phyloP scores from a whole-genome alignment of 768 basidiomycete genomes.

The Termitomyces sp. region DNA sequence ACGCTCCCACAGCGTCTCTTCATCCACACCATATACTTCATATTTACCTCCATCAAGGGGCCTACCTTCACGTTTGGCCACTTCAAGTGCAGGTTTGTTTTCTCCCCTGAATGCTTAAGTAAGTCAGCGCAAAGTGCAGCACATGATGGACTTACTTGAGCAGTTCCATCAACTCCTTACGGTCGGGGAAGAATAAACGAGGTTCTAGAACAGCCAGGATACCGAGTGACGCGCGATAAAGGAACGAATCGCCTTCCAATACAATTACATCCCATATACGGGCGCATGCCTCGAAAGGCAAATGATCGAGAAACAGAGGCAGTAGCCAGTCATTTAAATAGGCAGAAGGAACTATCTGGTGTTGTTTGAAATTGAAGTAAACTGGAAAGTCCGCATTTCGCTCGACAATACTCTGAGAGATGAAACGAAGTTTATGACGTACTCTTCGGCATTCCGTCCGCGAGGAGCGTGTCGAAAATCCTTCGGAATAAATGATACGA shows the following conservation, averaged over 20 bases:
- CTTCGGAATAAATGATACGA: constrained; percentile 29
- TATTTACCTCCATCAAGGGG: constrained; percentile 69
- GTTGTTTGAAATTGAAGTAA: constrained; percentile 93
- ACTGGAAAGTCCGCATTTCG: constrained; percentile 35
- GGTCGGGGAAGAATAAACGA: constrained; percentile 84
- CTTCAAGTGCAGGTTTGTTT: constrained; percentile 77
- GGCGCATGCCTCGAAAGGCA: constrained; percentile 89
- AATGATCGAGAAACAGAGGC: constrained; percentile 75
- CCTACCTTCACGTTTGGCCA: constrained; percentile 67
- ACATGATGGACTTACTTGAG: constrained; percentile 45
- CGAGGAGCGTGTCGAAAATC: constrained; percentile 88
- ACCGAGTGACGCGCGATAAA: constrained; percentile 80
- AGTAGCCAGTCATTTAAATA: constrained; percentile 82
- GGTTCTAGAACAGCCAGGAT: constrained; percentile 80
- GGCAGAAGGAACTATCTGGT: constrained; percentile 80
- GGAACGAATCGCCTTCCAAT: constrained; percentile 86
- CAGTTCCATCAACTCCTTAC: constrained; percentile 71
- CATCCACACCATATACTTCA: constrained; percentile 81
- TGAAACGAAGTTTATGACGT: constrained; percentile 16
- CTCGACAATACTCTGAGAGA: background rate
- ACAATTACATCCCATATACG: constrained; percentile 85
- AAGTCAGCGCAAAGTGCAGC: background rate
- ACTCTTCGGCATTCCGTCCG: constrained; percentile 95
- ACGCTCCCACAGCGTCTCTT: constrained; percentile 80
- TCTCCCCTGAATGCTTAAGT: constrained; percentile 51